Base-by-base conservation (phyloP, 129 eudicot species). In the Saposhnikovia divaricata region DNA sequence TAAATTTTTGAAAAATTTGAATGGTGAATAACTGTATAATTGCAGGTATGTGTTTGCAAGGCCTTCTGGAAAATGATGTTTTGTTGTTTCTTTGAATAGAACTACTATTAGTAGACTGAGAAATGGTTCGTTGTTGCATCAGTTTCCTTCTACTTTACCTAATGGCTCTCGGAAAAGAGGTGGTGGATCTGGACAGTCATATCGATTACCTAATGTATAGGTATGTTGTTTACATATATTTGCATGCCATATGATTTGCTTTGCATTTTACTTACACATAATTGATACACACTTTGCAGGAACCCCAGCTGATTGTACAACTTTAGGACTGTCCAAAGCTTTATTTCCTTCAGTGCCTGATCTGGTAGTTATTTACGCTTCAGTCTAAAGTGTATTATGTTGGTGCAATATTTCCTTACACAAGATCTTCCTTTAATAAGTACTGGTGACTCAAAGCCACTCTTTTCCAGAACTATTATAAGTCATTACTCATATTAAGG, bases 1-100 rank as follows among this genome's bases (percentile, higher is more conserved):
- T 72, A 9, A 16, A 27, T 27, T 6, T 4, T 45, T 34, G 59
- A 74, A n/a, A 12, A 23, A 23, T 45, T 25, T 44, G 28, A 74
- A 39, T 40, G 51, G 73, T 71, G 83, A 44, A 76, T 31, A 14
- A 39, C 48, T 76, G 61, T 38, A 40, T 72, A 48, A 31, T 11
- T 82, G 70, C 78, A 94, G 98, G 98, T 95, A 86, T 65, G 94
- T 95, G 63, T 87, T 88, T 80, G 96, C 97, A 78, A 86, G 99
- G 85, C 99, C 99, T 9, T 81, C 96, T 69, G 99, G 99, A 40
- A 92, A 95, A 80, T 85, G 97, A 71, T 95, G 99, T 81, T 95
- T 95, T 83, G 96, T 95, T 34, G 99, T 92, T 48, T 92, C 99
- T 48, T 90, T 96, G 0, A 87, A 95, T 80, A 97, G 97, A 61